Conservation (phyloP, 331 rosid genomes). For the Malus hybrid region DNA sequence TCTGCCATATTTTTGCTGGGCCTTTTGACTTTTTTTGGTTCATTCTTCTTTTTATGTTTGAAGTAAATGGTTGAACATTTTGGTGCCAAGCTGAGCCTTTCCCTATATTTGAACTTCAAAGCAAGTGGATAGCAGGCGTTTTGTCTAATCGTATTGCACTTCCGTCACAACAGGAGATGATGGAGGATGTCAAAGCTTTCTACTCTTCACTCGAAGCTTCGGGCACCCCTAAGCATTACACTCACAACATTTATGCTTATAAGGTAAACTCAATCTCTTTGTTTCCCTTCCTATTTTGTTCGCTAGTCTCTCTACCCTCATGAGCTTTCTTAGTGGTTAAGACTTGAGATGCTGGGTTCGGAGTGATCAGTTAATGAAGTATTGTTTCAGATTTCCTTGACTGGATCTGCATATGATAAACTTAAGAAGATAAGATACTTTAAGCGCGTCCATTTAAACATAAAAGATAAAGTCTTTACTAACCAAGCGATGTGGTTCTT, state of each 20-base stretch:
- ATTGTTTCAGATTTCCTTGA: neutral
- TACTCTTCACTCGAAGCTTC: constrained; percentile 46
- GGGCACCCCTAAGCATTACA: constrained; percentile 44
- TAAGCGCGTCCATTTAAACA: neutral
- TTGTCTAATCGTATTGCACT: constrained; percentile 57
- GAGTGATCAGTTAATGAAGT: too few relatives aligned
- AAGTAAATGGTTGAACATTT: neutral
- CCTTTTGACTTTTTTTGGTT: neutral
- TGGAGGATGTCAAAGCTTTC: constrained; percentile 38
- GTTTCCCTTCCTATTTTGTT: neutral
- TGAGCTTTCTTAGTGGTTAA: too few relatives aligned
- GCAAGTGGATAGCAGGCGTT: constrained; percentile 79
- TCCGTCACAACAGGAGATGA: constrained; percentile 57
- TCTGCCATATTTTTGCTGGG: neutral
- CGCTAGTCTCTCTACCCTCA: too few relatives aligned
- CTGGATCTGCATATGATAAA: neutral
- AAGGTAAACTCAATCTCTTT: constrained; percentile 25
- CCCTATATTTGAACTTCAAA: constrained; percentile 50
- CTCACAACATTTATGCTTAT: constrained; percentile 33
- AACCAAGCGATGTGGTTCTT: too few relatives aligned
- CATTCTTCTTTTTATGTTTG: neutral
- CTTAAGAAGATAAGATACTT: neutral
- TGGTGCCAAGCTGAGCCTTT: constrained; percentile 44
- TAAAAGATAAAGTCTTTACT: too few relatives aligned
- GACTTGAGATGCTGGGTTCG: neutral